Evolutionary conservation across 306 rosid genomes (phyloP).

Genomic region (Glycine latifolia): DNA sequence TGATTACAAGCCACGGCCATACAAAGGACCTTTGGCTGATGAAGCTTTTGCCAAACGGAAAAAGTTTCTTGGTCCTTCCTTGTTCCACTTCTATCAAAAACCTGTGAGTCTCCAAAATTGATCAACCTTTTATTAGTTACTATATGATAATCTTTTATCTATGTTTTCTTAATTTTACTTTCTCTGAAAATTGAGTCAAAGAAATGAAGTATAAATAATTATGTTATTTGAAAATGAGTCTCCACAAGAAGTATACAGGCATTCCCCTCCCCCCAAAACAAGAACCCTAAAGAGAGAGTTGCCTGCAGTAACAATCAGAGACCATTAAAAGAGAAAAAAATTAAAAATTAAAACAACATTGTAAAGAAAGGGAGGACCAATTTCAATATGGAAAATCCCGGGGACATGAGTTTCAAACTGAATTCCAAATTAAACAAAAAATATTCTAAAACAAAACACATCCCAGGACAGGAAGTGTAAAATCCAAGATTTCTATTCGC

Average conservation of each 20-base stretch:
- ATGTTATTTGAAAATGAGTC: neutral
- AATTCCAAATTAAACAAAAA: neutral
- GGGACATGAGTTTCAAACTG: too few relatives aligned
- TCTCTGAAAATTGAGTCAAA: neutral
- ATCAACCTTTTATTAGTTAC: neutral
- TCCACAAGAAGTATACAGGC: neutral
- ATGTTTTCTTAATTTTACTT: neutral
- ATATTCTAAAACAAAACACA: neutral
- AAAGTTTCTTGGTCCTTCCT: conserved; percentile 77
- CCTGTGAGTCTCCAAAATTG: conserved; percentile 57
- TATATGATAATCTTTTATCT: neutral
- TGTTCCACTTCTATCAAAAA: conserved; percentile 74
- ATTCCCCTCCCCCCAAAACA: too few relatives aligned
- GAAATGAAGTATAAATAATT: neutral
- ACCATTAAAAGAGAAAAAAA: neutral
- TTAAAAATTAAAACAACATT: neutral
- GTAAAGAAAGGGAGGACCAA: conserved; percentile 7
- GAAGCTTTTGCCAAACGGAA: conserved; percentile 69
- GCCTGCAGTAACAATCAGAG: neutral
- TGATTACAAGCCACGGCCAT: conserved; percentile 64
- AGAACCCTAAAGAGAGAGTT: too few relatives aligned
- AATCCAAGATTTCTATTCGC: neutral
- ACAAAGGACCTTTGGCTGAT: conserved; percentile 65
- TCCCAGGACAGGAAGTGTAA: neutral
- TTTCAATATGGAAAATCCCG: neutral